These are phyloP conservation scores for Cystofilobasidium macerans DNA, from an alignment of 768 basidiomycete species.

Conservation along the genomic window DNA sequence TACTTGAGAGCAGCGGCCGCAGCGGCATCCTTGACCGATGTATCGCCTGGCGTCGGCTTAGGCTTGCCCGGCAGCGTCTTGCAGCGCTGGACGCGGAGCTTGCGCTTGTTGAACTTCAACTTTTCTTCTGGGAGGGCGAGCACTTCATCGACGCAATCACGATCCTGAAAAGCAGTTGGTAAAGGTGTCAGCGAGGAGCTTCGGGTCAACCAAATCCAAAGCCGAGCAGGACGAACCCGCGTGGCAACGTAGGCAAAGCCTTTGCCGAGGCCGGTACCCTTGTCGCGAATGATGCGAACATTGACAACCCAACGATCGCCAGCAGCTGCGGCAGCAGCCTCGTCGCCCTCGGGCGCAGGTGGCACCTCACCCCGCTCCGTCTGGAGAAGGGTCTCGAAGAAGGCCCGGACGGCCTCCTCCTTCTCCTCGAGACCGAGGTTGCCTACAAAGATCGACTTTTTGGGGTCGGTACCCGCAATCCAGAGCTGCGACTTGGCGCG, in stretches of 20 bases:
- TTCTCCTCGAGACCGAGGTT: conserved; percentile 83
- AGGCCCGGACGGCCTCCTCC: conserved; percentile 76
- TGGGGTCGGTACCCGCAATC: conserved; percentile 50
- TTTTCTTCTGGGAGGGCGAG: conserved; percentile 64
- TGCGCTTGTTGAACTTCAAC: conserved; percentile 86
- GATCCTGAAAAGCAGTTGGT: conserved; percentile 50
- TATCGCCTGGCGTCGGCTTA: conserved; percentile 11
- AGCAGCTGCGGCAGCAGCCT: background rate
- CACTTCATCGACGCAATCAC: conserved; percentile 82
- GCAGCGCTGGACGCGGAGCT: conserved; percentile 79
- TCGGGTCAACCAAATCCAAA: background rate
- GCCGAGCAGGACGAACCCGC: conserved; percentile 45
- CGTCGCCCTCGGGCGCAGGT: conserved; percentile 25
- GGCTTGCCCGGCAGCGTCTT: conserved; percentile 49
- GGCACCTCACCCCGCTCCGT: conserved; percentile 52
- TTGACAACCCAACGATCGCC: conserved; percentile 52
- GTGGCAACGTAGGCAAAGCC: conserved; percentile 92
- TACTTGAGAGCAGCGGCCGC: conserved; percentile 27
- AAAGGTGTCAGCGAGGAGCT: background rate
- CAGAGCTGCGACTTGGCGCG: conserved; percentile 33
- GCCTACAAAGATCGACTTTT: conserved; percentile 76
- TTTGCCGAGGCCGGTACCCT: conserved; percentile 84
- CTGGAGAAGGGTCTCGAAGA: conserved; percentile 68
- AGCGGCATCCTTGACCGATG: conserved; percentile 6
- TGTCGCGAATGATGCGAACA: conserved; percentile 81